Base-by-base conservation (phyloP, 768 basidiomycete species). In the Amanita muscaria region DNA sequence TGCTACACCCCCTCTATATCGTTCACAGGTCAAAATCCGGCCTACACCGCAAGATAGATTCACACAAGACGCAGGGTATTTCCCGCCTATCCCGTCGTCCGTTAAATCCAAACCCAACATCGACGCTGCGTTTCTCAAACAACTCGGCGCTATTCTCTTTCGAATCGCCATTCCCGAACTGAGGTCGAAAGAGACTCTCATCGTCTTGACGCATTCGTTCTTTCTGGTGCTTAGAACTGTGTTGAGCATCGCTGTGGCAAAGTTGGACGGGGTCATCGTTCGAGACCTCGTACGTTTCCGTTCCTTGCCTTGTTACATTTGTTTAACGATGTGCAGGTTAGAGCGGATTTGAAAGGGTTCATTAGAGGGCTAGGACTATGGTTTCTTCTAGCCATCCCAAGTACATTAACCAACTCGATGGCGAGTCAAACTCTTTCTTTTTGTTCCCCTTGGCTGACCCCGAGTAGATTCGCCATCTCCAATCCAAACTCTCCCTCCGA, bases 391-490 rank as follows among this genome's bases (percentile, higher is more conserved):
- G 90, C 92, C 2, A 72, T 98, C 19, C 94, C 94, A 0, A 90
- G 88, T 57, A 91, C 90, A 16, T 92, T 91, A 59, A 98, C 94
- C 0, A 98, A 98, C 58, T 83, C 88, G 2, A 91, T 97, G 88
- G 89, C 88, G 24, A 39, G 67, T 48, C 11, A 18, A 6, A 39
- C 14, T 34, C 21, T 9, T 30, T 16, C 27, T 25, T 31, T 23
- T 33, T 4, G 9, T 21, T 3, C 18, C 27, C 27, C 7, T 29
- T 12, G n/a, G n/a, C 27, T 29, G 27, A 6, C 27, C 7, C 5
- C 5, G 10, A 23, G 4, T 49, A 92, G 90, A 87, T 96, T 48
- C 82, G 85, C 4, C 85, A 91, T 58, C 70, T 97, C 1, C 92
- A 97, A 63, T 77, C 84, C 3, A 88, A 86, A 44, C 74, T 98